Evolutionary conservation across 495 filamentous ascomycete genomes (phyloP).

Genomic region (Penicillium coffeae): DNA sequence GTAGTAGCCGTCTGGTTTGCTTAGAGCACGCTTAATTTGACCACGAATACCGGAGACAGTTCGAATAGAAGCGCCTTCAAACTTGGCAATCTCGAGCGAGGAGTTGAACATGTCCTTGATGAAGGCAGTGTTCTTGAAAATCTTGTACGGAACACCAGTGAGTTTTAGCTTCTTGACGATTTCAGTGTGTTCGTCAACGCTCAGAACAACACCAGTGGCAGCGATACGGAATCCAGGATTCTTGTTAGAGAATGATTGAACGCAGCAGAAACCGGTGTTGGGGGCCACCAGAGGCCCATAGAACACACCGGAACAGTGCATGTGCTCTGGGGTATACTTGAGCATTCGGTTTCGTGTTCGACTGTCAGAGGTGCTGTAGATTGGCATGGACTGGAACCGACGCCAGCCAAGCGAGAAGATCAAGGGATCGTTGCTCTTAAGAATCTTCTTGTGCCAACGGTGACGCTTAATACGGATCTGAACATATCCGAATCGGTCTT

Average conservation of each 20-base stretch:
- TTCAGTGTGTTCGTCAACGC: slow-evolving; percentile 88
- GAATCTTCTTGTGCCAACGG: slow-evolving; percentile 97
- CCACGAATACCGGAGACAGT: slow-evolving; percentile 94
- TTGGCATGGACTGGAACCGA: slow-evolving; percentile 84
- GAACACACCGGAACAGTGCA: slow-evolving; percentile 96
- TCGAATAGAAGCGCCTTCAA: slow-evolving; percentile 91
- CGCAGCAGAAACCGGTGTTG: slow-evolving; percentile 90
- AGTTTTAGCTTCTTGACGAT: slow-evolving; percentile 99
- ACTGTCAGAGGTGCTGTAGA: slow-evolving; percentile 92
- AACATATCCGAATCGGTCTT: slow-evolving; percentile 92
- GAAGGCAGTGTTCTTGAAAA: slow-evolving; percentile 98
- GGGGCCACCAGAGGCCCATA: slow-evolving; percentile 92
- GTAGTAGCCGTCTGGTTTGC: slow-evolving; percentile 91
- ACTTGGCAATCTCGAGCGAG: slow-evolving; percentile 91
- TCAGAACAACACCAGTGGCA: slow-evolving; percentile 87
- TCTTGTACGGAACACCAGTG: slow-evolving; percentile 87
- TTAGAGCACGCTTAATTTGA: slow-evolving; percentile 90
- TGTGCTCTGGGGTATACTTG: slow-evolving; percentile 96
- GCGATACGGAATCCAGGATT: slow-evolving; percentile 90
- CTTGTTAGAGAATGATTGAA: slow-evolving; percentile 84
- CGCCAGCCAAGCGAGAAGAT: slow-evolving; percentile 98
- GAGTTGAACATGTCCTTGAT: slow-evolving; percentile 98
- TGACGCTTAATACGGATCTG: slow-evolving; percentile 95
- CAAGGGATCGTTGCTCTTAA: slow-evolving; percentile 95
- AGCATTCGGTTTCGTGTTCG: slow-evolving; percentile 94